These are phyloP conservation scores for Paecilomyces sp. DNA, from an alignment of 2,329 filamentous ascomycete species.

Conservation along the genomic window DNA sequence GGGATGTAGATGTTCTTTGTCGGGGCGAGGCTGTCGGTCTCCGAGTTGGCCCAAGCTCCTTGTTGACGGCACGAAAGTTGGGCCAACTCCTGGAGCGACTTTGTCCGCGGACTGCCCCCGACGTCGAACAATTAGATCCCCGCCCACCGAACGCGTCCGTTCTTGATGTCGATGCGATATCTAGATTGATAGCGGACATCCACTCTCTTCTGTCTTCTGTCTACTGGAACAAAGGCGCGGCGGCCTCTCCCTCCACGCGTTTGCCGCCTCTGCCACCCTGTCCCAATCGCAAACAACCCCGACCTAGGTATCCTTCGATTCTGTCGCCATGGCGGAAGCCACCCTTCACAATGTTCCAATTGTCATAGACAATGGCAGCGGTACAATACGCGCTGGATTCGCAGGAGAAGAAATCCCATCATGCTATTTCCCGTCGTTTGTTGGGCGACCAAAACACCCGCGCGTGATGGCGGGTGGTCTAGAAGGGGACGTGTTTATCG, in stretches of 20 bases:
- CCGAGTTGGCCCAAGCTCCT: slow-evolving; percentile 30
- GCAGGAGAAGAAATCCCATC: slow-evolving; percentile 93
- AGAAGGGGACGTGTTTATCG: slow-evolving; percentile 96
- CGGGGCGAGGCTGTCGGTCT: background rate
- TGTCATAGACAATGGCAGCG: slow-evolving; percentile 97
- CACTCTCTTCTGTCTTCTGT: background rate
- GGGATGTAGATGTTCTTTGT: background rate
- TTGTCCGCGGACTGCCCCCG: slow-evolving; percentile 5
- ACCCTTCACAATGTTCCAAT: slow-evolving; percentile 92
- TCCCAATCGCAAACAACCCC: slow-evolving; percentile 3
- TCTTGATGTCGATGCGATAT: background rate
- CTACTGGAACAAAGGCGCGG: background rate
- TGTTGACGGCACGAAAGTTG: slow-evolving; percentile 20
- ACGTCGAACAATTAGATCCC: slow-evolving; percentile 1
- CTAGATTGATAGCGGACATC: background rate
- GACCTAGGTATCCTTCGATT: slow-evolving; percentile 8
- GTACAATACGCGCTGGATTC: slow-evolving; percentile 94
- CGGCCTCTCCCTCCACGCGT: background rate
- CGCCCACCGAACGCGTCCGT: background rate
- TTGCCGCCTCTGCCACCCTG: slow-evolving; percentile 1
- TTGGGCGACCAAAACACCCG: slow-evolving; percentile 90
- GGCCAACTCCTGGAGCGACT: slow-evolving; percentile 8
- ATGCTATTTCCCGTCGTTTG: slow-evolving; percentile 95
- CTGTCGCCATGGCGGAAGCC: slow-evolving; percentile 52
- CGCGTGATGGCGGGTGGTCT: slow-evolving; percentile 92